phyloP scores from a whole-genome alignment of 352 stramenopile species.

The Globisporangium spiculum region DNA sequence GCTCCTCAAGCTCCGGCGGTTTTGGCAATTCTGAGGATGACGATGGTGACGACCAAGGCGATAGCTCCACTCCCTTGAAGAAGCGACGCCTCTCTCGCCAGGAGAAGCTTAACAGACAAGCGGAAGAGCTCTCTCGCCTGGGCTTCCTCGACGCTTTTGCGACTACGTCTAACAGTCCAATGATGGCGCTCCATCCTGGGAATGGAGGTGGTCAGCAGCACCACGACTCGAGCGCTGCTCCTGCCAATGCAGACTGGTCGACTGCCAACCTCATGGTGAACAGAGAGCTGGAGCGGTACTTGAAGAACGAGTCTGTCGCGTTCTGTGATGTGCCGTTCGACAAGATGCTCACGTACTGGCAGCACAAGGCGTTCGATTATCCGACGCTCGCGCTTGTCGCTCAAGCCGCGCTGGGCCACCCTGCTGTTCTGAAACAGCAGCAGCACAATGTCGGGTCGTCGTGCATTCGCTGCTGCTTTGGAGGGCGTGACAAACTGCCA shows the following conservation, averaged over 20 bases:
- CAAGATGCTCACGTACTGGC: slow-evolving; percentile 20
- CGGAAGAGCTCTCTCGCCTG: slow-evolving; percentile 16
- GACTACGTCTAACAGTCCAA: not conserved
- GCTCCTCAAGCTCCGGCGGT: not conserved
- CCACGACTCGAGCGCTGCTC: not conserved
- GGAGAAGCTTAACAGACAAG: slow-evolving; percentile 17
- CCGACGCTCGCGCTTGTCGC: slow-evolving; percentile 19
- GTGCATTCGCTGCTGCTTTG: slow-evolving; percentile 13
- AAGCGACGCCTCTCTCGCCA: slow-evolving; percentile 16
- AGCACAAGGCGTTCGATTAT: slow-evolving; percentile 26
- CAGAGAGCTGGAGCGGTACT: slow-evolving; percentile 20
- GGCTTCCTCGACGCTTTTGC: slow-evolving; percentile 16
- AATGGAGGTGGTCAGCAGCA: not conserved
- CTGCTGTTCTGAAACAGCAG: not conserved
- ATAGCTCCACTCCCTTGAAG: slow-evolving; percentile 6
- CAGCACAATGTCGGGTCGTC: not conserved
- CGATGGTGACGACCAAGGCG: not conserved
- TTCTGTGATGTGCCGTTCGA: slow-evolving; percentile 23
- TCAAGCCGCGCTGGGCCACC: slow-evolving; percentile 10
- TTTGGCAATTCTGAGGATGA: slow-evolving; percentile 1
- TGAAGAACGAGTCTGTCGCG: slow-evolving; percentile 20
- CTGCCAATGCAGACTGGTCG: not conserved
- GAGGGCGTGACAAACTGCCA: slow-evolving; percentile 1
- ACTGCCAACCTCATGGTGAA: slow-evolving; percentile 2
- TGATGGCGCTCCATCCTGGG: not conserved